Base-by-base conservation (phyloP, 352 stramenopile species). In the Globisporangium cylindrosporum region DNA sequence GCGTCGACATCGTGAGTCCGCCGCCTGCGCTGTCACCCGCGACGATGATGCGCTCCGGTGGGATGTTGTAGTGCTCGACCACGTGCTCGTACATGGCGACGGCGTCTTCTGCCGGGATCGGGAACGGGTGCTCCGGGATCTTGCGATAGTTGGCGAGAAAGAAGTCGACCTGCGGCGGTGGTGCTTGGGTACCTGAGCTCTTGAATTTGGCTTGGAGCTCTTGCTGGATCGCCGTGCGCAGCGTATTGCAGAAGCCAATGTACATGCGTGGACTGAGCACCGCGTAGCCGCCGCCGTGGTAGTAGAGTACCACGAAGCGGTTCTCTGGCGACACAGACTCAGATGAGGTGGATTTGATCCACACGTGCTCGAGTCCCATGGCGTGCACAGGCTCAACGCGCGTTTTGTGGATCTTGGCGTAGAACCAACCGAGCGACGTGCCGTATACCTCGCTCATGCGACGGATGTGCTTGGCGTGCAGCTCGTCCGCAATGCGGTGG, bases 91-190 rank as follows among this genome's bases (percentile, higher is more conserved):
- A 86, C 62, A 84, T 72, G 1, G 59, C 32, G 29, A 88, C 53
- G 0, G 67, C 68, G 36, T 88, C 79, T 20, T 85, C 36, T 20
- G 71, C 56, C 22, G 73, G 79, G 0, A 73, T 64, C 2, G 79
- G 79, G 64, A 80, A 87, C 41, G 66, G 65, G 51, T 71, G 67
- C 57, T 88, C 75, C 2, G 81, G 81, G 4, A 66, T 36, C 60
- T 89, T 89, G 25, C 74, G 77, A 62, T 89, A 88, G 73, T 86
- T 89, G 8, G 69, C 79, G 1, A 83, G 43, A 27, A 87, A 66
- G 5, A 82, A 69, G 18, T 88, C 70, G 20, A 87, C 70, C 3
- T 59, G 54, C 38, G 74, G 22, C 18, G 32, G 29, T 22, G 56
- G 18, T 59, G 43, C 0, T 34, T 27, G 32, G 38, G 38, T 4